A percentile compares a stretch with the other conserved stretches of the same genome.
These are phyloP conservation scores for Mortierella hygrophila DNA, from an alignment of 192 early-diverging fungal genomes.

Conservation along the genomic window DNA sequence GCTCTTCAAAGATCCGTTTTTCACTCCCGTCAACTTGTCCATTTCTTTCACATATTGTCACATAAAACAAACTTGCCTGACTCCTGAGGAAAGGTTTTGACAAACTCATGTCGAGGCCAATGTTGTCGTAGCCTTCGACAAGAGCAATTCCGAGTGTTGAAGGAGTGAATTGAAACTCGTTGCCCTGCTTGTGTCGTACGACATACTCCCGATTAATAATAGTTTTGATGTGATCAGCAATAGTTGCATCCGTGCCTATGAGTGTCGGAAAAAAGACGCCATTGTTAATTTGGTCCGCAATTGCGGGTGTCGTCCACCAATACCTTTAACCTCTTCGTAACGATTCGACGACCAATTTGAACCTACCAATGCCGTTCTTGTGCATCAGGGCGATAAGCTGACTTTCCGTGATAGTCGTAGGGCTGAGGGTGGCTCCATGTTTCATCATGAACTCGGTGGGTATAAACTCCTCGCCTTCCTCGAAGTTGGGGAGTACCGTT, in stretches of 20 bases:
- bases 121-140: conserved; percentile 87
- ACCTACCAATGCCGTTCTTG: conserved; percentile 89
- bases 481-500: conserved; percentile 78
- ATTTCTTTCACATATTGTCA: neutral
- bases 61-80: conserved; percentile 58
- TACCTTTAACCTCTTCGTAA: neutral
- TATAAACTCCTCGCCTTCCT: conserved; percentile 72
- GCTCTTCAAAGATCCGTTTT: too few species aligned
- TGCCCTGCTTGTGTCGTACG: conserved; percentile 66
- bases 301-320: neutral
- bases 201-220: conserved; percentile 91
- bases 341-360: neutral
- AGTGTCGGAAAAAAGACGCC: conserved; percentile 6
- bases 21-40: neutral
- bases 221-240: conserved; percentile 95
- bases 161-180: conserved; percentile 71
- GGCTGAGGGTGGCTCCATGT: conserved; percentile 75
- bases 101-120: conserved; percentile 89
- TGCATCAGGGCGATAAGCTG: conserved; percentile 95
- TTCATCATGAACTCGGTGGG: conserved; percentile 79
- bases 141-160: conserved; percentile 90
- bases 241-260: conserved; percentile 95
- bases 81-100: conserved; percentile 90
- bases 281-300: neutral
- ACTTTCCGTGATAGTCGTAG: conserved; percentile 83